These are phyloP conservation scores for Akebia trifoliata DNA, from an alignment of 164 flowering plant genomes.

Conservation along the genomic window DNA sequence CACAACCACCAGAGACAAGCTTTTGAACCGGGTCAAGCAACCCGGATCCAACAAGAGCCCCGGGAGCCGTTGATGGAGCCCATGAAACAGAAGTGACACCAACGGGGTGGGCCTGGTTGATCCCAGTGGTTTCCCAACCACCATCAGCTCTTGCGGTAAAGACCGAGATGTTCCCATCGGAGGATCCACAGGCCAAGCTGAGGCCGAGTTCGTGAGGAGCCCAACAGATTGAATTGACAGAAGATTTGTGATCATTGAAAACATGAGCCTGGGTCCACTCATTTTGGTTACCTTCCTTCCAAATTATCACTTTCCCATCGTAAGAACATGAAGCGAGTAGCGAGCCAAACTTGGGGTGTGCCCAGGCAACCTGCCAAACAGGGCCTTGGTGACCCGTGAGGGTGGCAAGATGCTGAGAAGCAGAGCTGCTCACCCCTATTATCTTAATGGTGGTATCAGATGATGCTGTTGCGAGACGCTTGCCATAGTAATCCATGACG, in stretches of 20 bases:
- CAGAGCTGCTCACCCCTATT: conserved; percentile 25
- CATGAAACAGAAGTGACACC: conserved; percentile 56
- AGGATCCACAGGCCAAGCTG: conserved; percentile 47
- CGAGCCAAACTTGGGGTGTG: conserved; percentile 40
- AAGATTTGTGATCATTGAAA: conserved; percentile 41
- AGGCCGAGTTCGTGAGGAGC: conserved; percentile 55
- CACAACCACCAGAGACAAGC: conserved; percentile 52
- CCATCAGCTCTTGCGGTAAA: conserved; percentile 42
- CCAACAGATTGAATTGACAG: conserved; percentile 52
- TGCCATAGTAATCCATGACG: conserved; percentile 42
- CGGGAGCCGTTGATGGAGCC: conserved; percentile 47
- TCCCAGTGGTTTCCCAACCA: conserved; percentile 39
- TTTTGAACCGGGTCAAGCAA: conserved; percentile 36
- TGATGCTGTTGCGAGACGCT: conserved; percentile 38
- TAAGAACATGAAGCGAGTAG: conserved; percentile 42
- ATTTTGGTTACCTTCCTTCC: conserved; percentile 40
- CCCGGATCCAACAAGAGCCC: conserved; percentile 37
- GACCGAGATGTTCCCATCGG: conserved; percentile 52
- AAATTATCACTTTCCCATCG: conserved; percentile 39
- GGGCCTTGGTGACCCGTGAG: conserved; percentile 41
- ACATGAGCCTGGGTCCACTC: conserved; percentile 42
- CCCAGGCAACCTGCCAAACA: conserved; percentile 51
- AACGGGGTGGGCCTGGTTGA: conserved; percentile 51
- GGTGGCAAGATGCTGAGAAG: conserved; percentile 34
- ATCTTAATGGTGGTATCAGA: conserved; percentile 37